A percentile compares a stretch with the other conserved stretches of the same genome.
These are phyloP conservation scores for Cladochytrium tenue DNA, from an alignment of 371 early-diverging fungal species.

Conservation along the genomic window DNA sequence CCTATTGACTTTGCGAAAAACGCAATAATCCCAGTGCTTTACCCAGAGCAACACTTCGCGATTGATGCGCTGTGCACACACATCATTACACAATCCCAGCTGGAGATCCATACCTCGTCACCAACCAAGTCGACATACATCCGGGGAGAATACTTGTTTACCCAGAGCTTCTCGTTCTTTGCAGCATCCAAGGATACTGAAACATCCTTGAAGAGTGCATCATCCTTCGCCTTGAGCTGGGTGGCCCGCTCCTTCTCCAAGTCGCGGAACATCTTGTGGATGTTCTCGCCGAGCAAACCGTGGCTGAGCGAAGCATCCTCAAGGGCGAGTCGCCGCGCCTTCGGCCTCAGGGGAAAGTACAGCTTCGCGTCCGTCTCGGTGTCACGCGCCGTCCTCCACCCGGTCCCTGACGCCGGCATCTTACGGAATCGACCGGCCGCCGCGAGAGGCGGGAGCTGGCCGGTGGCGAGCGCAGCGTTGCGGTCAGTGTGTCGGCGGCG, in stretches of 20 bases:
- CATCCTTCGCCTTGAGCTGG: slow-evolving; percentile 33
- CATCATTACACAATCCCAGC: neutral
- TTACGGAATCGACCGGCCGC: neutral
- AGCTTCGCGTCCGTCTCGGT: slow-evolving; percentile 42
- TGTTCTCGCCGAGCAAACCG: slow-evolving; percentile 31
- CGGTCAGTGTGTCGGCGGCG: neutral
- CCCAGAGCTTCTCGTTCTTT: slow-evolving; percentile 64
- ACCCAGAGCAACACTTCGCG: slow-evolving; percentile 89
- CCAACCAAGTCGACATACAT: slow-evolving; percentile 89
- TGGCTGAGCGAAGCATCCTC: neutral
- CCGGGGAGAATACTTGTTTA: slow-evolving; percentile 86
- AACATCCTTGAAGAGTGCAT: neutral
- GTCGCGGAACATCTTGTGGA: slow-evolving; percentile 48
- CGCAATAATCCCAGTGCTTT: slow-evolving; percentile 94
- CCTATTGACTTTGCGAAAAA: slow-evolving; percentile 76
- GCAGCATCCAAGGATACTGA: neutral
- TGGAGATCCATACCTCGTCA: slow-evolving; percentile 65
- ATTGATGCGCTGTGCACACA: slow-evolving; percentile 64
- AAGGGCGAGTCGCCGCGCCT: slow-evolving; percentile 6
- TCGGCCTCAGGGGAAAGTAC: slow-evolving; percentile 55
- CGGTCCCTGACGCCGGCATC: slow-evolving; percentile 20
- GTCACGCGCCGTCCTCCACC: slow-evolving; percentile 14
- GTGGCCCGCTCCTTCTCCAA: slow-evolving; percentile 45
- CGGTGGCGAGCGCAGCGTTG: neutral
- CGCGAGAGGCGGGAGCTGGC: no score